A percentile compares a stretch with the other conserved stretches of the same genome.
phyloP scores from a whole-genome alignment of 495 filamentous ascomycete genomes.

The Aspergillus mulundensis region DNA sequence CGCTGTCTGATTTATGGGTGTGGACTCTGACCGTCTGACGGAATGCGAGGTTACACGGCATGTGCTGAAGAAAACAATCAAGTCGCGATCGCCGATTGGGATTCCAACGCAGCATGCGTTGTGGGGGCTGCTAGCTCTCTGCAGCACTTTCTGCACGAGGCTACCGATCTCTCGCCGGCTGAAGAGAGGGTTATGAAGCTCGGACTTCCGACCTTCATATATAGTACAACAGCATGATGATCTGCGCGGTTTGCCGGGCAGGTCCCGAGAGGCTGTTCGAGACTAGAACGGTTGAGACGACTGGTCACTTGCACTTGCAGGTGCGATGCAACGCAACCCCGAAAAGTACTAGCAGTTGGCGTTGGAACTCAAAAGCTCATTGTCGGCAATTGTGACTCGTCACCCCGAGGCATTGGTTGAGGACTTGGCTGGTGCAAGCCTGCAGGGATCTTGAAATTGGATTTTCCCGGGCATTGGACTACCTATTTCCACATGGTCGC shows the following conservation, averaged over 20 bases:
- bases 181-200: not conserved
- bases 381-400: not conserved
- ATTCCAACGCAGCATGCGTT: not conserved
- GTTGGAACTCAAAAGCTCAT: not conserved
- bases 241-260: not conserved
- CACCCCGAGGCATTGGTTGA: not conserved
- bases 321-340: not conserved
- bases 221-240: too few relatives aligned
- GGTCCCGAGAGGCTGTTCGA: too few relatives aligned
- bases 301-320: too few relatives aligned
- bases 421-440: not conserved
- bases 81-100: not conserved
- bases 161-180: not conserved
- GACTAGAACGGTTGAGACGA: too few relatives aligned
- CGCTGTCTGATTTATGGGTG: slow-evolving; percentile 6
- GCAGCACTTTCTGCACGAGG: not conserved
- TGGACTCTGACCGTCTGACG: not conserved
- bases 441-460: not conserved
- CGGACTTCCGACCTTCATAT: too few relatives aligned
- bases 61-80: not conserved
- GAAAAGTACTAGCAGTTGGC: not conserved
- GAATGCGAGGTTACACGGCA: slow-evolving; percentile 8
- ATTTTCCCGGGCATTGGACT: not conserved
- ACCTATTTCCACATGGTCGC: slow-evolving; percentile 13
- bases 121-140: not conserved